Conservation (phyloP, 2,329 filamentous ascomycete species). For the Botryotinia narcissicola region DNA sequence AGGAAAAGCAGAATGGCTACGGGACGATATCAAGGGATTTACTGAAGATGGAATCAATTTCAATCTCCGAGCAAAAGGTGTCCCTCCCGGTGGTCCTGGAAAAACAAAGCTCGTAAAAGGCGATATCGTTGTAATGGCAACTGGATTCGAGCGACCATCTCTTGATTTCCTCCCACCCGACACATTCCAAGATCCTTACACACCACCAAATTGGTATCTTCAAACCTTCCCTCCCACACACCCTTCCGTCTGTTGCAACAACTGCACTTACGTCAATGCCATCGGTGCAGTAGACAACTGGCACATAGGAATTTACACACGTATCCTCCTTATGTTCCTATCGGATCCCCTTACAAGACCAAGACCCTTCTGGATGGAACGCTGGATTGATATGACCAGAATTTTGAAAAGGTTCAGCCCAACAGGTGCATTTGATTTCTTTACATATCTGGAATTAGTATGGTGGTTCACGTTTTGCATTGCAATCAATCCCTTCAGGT, state of each 20-base stretch:
- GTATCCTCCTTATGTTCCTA: constrained; percentile 83
- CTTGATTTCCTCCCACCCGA: constrained; percentile 72
- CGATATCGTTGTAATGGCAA: constrained; percentile 80
- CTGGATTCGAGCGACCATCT: constrained; percentile 72
- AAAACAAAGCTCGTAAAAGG: constrained; percentile 62
- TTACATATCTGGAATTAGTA: constrained; percentile 79
- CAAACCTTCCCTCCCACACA: constrained; percentile 79
- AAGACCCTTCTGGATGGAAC: constrained; percentile 70
- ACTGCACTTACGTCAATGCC: constrained; percentile 72
- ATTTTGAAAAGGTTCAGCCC: constrained; percentile 68
- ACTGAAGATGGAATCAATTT: constrained; percentile 63
- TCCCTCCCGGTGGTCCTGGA: constrained; percentile 74
- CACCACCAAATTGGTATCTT: constrained; percentile 83
- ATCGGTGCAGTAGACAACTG: constrained; percentile 84
- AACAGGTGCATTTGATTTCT: constrained; percentile 80
- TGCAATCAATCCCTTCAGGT: constrained; percentile 77
- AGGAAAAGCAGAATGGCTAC: constrained; percentile 73
- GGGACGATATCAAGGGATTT: constrained; percentile 72
- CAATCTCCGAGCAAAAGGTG: constrained; percentile 68
- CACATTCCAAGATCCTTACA: constrained; percentile 70
- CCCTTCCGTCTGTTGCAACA: constrained; percentile 73
- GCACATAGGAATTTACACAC: constrained; percentile 87
- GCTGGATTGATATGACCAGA: constrained; percentile 83
- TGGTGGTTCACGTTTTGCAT: constrained; percentile 86
- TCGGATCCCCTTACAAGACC: constrained; percentile 75